Percentiles rank a stretch among this genome's conserved stretches.
Evolutionary conservation across 2,329 filamentous ascomycete species (phyloP).

Genomic region (Colletotrichum sp.): DNA sequence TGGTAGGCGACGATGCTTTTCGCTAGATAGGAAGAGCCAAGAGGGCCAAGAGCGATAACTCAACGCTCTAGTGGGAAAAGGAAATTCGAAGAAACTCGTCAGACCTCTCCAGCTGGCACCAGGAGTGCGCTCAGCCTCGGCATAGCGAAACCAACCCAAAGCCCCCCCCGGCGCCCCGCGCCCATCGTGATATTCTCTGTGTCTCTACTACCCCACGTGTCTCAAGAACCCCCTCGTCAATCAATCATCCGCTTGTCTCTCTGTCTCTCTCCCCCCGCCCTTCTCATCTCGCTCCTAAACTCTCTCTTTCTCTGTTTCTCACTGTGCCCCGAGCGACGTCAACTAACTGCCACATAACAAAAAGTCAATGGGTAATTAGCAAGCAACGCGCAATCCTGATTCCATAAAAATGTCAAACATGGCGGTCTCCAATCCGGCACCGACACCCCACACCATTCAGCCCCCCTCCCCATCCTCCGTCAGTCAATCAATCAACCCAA

Average conservation of each 20-base stretch:
- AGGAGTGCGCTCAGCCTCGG: neutral
- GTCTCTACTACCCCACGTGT: neutral
- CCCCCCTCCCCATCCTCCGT: neutral
- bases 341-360: neutral
- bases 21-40: neutral
- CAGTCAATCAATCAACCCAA: neutral
- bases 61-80: neutral
- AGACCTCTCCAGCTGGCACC: neutral
- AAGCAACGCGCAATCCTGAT: neutral
- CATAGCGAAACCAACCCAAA: neutral
- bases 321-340: neutral
- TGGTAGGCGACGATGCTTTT: neutral
- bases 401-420: neutral
- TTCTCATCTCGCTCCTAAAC: neutral
- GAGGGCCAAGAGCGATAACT: neutral
- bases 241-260: neutral
- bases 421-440: neutral
- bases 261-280: neutral
- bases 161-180: neutral
- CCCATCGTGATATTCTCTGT: neutral
- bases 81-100: neutral
- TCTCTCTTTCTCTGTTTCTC: neutral
- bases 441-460: neutral
- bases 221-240: neutral
- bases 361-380: neutral